These are phyloP conservation scores for Leccinellum luteum DNA, from an alignment of 768 basidiomycete species.

Conservation along the genomic window DNA sequence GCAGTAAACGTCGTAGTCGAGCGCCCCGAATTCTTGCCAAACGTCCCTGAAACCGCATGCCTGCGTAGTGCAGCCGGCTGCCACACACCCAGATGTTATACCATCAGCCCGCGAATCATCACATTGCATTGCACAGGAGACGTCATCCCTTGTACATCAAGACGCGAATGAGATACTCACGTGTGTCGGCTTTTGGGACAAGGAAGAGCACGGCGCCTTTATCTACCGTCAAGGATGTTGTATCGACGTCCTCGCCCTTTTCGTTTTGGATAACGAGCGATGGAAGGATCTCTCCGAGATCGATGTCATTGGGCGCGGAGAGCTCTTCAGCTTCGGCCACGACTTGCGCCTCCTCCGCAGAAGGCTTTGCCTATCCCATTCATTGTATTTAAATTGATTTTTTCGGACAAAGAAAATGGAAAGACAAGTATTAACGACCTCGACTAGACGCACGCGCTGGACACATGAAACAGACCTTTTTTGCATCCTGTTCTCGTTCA, in stretches of 20 bases:
- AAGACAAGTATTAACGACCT: neutral
- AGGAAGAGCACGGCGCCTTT: conserved; percentile 80
- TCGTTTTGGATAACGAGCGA: conserved; percentile 79
- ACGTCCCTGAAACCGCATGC: conserved; percentile 90
- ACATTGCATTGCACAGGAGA: neutral
- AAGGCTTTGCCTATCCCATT: conserved; percentile 18
- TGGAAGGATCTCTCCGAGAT: conserved; percentile 76
- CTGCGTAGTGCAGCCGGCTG: conserved; percentile 89
- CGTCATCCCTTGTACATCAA: neutral
- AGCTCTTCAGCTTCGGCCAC: conserved; percentile 1
- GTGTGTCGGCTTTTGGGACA: conserved; percentile 83
- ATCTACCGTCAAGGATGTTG: conserved; percentile 60
- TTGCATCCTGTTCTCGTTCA: conserved; percentile 19
- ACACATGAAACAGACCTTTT: conserved; percentile 23
- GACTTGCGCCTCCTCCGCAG: conserved; percentile 5
- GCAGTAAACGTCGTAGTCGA: conserved; percentile 74
- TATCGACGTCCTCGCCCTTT: conserved; percentile 74
- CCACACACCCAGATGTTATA: neutral
- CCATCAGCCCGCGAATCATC: conserved; percentile 2
- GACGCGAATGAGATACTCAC: conserved; percentile 41
- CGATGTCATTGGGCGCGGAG: conserved; percentile 34
- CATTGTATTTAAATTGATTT: neutral
- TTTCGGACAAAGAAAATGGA: neutral
- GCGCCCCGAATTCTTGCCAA: conserved; percentile 69
- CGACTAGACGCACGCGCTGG: neutral